Base-by-base conservation (phyloP, 2,329 filamentous ascomycete genomes). In the Coniochaeta prunicola region DNA sequence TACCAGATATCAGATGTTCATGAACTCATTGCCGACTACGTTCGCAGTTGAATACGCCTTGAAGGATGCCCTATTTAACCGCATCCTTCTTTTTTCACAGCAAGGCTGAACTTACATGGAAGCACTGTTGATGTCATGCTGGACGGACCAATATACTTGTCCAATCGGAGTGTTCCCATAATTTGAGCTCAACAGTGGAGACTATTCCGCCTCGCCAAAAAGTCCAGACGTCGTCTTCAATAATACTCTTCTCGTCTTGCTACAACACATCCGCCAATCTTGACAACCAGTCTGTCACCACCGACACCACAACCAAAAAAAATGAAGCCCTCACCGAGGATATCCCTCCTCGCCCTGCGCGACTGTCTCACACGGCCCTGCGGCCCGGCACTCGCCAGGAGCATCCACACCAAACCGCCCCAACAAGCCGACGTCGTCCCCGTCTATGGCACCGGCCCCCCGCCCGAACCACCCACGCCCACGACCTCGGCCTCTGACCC, bases 381-480 rank as follows among this genome's bases (percentile, higher is more conserved):
- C 53, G 4, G 59, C 63, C 64, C 38, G 12, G 9, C 58, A 61
- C n/a, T 31, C 59, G 36, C 30, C 28, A 28, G 70, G 12, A 60
- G 70, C 4, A 63, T 77, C 60, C 63, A 59, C 59, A 62, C 15
- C 63, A 57, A 60, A 59, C 50, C 63, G 21, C 50, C 57, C n/a
- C 57, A 60, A 38, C 62, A 59, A 30, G 65, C 62, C 59, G 67
- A 64, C 45, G 65, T 67, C n/a, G 66, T 65, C 10, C 65, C 65
- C 21, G 62, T 69, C 13, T 66, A 63, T 42, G 65, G 65, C 38
- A 65, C 64, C 30, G 63, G 84, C 1, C 84, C 85, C 58, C 84
- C 85, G 7, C 84, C 85, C 3, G 74, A 77, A 59, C 74, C 83
- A 1, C 84, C 85, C 1, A 65, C 72, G 26, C 78, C 82, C 12